Base-by-base conservation (phyloP, 2,329 filamentous ascomycete genomes). In the Verticillium klebahnii region DNA sequence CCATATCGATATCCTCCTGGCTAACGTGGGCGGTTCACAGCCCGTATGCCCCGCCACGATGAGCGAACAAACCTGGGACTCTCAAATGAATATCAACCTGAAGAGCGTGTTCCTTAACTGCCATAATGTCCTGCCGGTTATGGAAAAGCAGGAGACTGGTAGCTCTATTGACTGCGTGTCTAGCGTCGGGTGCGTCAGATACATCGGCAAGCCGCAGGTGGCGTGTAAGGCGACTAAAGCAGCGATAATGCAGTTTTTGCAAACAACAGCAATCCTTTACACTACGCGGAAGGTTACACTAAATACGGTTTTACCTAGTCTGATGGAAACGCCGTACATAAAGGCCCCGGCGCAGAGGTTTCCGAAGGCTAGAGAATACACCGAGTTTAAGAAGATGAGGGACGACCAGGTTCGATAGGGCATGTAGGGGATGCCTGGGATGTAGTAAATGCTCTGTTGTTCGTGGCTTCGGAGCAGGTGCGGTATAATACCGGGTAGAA, bases 401-500 rank as follows among this genome's bases (percentile, higher is more conserved):
- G 78, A 85, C 59, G 72, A 71, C 7, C 84, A 87, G 67, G 83
- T 87, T 1, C 86, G 85, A 0, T 82, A 83, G 75, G 84, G 84
- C 0, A 75, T 72, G 37, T 88, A 79, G 85, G 85, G 0, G 80
- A 83, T 68, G 81, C 84, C 0, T 84, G 82, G 74, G 86, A 88
- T 70, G 82, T 88, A 5, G 82, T 84, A 0, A 79, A 84, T 69
- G 78, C 83, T 1, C 83, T 79, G 5, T 67, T 83, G 14, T 88
- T 86, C 65, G 73, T 89, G 61, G 85, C 78, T 3, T 85, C 83
- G 39, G 79, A 83, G 56, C 83, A 86, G 64, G 82, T 85, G 2
- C 77, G 74, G 39, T 89, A 89, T 69, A 81, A 89, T 3, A 89
- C 85, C 1, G 86, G 85, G 0, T 78, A 82, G 67, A 78, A 80